A percentile compares a stretch with the other conserved stretches of the same genome.
These are phyloP conservation scores for Mycosphaerelloides madeirae DNA, from an alignment of 2,329 filamentous ascomycete genomes.

Conservation along the genomic window DNA sequence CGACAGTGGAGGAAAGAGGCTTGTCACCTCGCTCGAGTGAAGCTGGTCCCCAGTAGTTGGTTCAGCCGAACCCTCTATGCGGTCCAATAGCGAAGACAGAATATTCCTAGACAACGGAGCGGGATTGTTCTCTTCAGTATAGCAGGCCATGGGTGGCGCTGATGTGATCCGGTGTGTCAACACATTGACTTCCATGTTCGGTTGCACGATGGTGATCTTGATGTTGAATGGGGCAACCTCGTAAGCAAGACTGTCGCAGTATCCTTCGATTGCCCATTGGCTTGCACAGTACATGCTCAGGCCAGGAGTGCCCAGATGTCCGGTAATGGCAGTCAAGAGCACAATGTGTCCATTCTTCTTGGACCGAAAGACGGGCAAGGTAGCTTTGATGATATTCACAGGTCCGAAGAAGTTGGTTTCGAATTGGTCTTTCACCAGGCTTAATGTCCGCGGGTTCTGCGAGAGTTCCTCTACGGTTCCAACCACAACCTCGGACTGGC, in stretches of 20 bases:
- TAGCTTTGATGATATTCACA: conserved; percentile 90
- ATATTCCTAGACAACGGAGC: conserved; percentile 82
- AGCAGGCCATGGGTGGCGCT: conserved; percentile 69
- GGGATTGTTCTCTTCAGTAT: conserved; percentile 63
- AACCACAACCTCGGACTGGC: conserved; percentile 81
- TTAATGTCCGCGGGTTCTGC: conserved; percentile 65
- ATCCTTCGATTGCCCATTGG: conserved; percentile 92
- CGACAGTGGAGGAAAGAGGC: conserved; percentile 70
- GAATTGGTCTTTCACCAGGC: conserved; percentile 83
- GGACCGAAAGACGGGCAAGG: conserved; percentile 71
- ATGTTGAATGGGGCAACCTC: conserved; percentile 95
- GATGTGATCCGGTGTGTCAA: conserved; percentile 84
- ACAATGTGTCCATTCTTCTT: conserved; percentile 87
- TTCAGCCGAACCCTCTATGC: conserved; percentile 47
- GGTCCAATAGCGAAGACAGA: conserved; percentile 71
- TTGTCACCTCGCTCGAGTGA: conserved; percentile 51
- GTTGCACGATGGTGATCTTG: conserved; percentile 92
- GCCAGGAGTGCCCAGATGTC: conserved; percentile 87
- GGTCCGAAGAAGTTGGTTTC: conserved; percentile 93
- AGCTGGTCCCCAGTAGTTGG: conserved; percentile 43
- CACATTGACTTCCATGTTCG: conserved; percentile 84
- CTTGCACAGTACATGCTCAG: conserved; percentile 87
- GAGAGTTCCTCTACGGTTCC: conserved; percentile 88
- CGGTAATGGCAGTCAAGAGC: conserved; percentile 81
- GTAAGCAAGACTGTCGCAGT: conserved; percentile 89